Percentiles rank a stretch among this genome's conserved stretches.
These are phyloP conservation scores for Oidium heveae DNA, from an alignment of 2,329 filamentous ascomycete species.

Conservation along the genomic window DNA sequence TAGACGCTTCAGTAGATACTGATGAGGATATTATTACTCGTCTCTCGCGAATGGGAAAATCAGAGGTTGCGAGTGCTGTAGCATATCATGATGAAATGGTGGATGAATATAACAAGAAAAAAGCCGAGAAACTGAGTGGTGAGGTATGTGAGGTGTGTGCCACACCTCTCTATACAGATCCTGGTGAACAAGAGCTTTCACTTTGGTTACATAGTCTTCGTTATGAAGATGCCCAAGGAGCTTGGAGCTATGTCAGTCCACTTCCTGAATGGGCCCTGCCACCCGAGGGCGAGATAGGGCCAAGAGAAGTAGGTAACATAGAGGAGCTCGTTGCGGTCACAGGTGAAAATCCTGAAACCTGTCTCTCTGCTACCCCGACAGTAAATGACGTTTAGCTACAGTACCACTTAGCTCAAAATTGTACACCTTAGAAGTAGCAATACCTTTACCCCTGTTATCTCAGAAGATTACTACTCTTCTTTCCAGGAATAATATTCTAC, in stretches of 20 bases:
- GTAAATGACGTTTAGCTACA: too few relatives aligned
- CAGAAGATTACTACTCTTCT: too few relatives aligned
- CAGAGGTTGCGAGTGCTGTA: slow-evolving; percentile 70
- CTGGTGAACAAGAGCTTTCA: slow-evolving; percentile 67
- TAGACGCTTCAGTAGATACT: slow-evolving; percentile 40
- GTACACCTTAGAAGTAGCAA: too few relatives aligned
- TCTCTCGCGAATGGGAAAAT: slow-evolving; percentile 76
- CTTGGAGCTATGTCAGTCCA: slow-evolving; percentile 69
- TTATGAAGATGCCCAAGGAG: slow-evolving; percentile 62
- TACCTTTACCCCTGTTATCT: too few relatives aligned
- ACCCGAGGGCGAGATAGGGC: slow-evolving; percentile 31
- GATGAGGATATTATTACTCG: slow-evolving; percentile 80
- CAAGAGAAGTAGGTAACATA: slow-evolving; percentile 37
- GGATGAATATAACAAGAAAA: slow-evolving; percentile 65
- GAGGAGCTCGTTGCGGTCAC: slow-evolving; percentile 30
- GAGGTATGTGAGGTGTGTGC: slow-evolving; percentile 56
- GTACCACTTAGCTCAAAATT: too few relatives aligned
- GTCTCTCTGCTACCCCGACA: too few relatives aligned
- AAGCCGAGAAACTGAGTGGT: slow-evolving; percentile 84
- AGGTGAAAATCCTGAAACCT: slow-evolving; percentile 12
- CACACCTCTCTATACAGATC: slow-evolving; percentile 81
- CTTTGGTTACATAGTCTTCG: slow-evolving; percentile 83
- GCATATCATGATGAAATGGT: slow-evolving; percentile 91
- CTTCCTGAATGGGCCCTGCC: slow-evolving; percentile 74
- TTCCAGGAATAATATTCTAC: too few relatives aligned